These are phyloP conservation scores for Aspergillaceae sp. DNA, from an alignment of 2,329 filamentous ascomycete genomes.

Conservation along the genomic window DNA sequence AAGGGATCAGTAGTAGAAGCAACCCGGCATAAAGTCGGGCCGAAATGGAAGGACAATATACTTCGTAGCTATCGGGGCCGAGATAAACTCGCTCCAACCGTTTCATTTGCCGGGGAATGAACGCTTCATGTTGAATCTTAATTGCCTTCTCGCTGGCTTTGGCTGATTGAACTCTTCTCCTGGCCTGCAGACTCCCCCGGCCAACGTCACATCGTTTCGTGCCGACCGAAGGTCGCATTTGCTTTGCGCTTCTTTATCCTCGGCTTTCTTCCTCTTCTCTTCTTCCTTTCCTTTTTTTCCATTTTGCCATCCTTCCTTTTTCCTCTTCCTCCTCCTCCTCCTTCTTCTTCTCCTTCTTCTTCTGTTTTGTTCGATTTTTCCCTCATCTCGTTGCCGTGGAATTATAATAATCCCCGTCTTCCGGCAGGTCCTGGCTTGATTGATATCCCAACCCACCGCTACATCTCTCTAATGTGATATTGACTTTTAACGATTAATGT, in stretches of 20 bases:
- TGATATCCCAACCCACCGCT: constrained; percentile 2
- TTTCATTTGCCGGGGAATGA: no score
- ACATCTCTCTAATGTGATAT: constrained; percentile 1
- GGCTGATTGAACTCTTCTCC: no score
- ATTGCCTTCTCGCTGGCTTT: no score
- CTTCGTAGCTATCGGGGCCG: no score
- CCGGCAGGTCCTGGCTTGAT: constrained; percentile 19
- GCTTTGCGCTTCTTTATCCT: constrained; percentile 1
- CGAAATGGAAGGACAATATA: no score
- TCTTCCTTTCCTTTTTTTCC: constrained; percentile 5
- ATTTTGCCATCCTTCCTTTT: constrained; percentile 1
- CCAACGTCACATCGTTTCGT: constrained; percentile 29
- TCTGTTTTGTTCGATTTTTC: constrained; percentile 1
- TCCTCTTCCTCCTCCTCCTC: not conserved
- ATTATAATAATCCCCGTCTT: constrained; percentile 8
- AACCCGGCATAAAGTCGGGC: no score
- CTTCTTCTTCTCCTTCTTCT: not conserved
- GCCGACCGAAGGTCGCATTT: constrained; percentile 28
- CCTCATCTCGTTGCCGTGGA: constrained; percentile 7
- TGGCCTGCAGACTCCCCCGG: not conserved
- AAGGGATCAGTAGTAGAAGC: no score
- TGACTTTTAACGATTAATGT: not conserved
- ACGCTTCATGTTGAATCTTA: no score
- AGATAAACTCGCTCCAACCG: no score
- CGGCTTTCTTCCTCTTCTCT: constrained; percentile 1